A percentile compares a stretch with the other conserved stretches of the same genome.
phyloP scores from a whole-genome alignment of 1,284 basidiomycete species.

The Malassezia arunalokei region DNA sequence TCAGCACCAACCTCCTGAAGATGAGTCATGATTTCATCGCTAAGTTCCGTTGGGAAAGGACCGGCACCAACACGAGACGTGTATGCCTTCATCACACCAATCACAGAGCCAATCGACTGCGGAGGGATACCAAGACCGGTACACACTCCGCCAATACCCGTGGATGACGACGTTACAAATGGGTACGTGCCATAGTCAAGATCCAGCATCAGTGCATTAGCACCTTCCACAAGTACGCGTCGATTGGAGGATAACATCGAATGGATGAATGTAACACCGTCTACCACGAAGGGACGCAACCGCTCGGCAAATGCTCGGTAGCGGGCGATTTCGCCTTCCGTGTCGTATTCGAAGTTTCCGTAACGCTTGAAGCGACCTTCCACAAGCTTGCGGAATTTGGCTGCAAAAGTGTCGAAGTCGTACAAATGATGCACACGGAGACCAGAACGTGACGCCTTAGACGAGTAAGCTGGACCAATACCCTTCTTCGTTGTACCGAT shows the following conservation, averaged over 20 bases:
- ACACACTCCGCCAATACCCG: slow-evolving; percentile 83
- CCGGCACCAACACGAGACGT: slow-evolving; percentile 94
- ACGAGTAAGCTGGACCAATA: slow-evolving; percentile 95
- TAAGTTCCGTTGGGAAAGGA: slow-evolving; percentile 90
- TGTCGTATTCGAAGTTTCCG: slow-evolving; percentile 95
- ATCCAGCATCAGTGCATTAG: slow-evolving; percentile 96
- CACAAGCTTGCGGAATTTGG: slow-evolving; percentile 87
- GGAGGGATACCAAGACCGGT: slow-evolving; percentile 92
- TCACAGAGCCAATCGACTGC: slow-evolving; percentile 65
- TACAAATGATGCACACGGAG: slow-evolving; percentile 92
- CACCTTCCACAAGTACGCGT: slow-evolving; percentile 81
- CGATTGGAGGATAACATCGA: slow-evolving; percentile 61
- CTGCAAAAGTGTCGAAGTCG: slow-evolving; percentile 70
- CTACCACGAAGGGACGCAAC: slow-evolving; percentile 73
- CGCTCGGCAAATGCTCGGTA: slow-evolving; percentile 79
- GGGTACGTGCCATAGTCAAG: slow-evolving; percentile 96
- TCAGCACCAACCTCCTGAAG: slow-evolving; percentile 88
- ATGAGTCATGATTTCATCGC: slow-evolving; percentile 71
- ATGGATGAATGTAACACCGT: slow-evolving; percentile 76
- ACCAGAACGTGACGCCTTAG: slow-evolving; percentile 90
- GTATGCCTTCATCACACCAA: slow-evolving; percentile 94
- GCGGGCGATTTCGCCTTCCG: slow-evolving; percentile 82
- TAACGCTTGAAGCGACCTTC: slow-evolving; percentile 97
- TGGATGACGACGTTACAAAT: slow-evolving; percentile 86
- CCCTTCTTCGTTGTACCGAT: slow-evolving; percentile 97